A percentile compares a stretch with the other conserved stretches of the same genome.
phyloP scores from a whole-genome alignment of 805 yeast genomes.

The Saturnispora ahearnii region DNA sequence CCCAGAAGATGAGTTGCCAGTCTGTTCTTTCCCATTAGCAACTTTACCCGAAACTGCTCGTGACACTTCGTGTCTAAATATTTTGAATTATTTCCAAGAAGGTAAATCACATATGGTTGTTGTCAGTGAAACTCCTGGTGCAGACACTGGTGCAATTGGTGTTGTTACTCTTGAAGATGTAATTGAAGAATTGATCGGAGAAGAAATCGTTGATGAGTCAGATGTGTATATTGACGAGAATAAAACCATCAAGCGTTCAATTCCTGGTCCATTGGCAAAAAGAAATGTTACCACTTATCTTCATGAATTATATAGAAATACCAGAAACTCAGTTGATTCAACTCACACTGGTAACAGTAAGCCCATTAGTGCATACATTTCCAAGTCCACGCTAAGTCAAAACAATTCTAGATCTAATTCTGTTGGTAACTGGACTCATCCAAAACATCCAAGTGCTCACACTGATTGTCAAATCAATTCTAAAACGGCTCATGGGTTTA shows the following conservation, averaged over 20 bases:
- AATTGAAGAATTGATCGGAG: constrained; percentile 96
- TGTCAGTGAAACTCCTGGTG: constrained; percentile 81
- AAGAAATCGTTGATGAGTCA: constrained; percentile 92
- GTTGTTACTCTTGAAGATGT: constrained; percentile 93
- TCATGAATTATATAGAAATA: constrained; percentile 42
- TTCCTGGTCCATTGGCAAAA: constrained; percentile 68
- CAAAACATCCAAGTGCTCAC: neutral
- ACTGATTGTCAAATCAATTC: constrained; percentile 14
- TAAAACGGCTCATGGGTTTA: constrained; percentile 28
- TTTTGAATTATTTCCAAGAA: constrained; percentile 92
- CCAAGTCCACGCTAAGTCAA: constrained; percentile 2
- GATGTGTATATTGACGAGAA: constrained; percentile 91
- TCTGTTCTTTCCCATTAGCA: constrained; percentile 88
- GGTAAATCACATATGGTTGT: constrained; percentile 97
- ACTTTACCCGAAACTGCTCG: constrained; percentile 91
- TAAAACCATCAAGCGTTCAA: constrained; percentile 69
- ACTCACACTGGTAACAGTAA: neutral
- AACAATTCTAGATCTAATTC: constrained; percentile 3
- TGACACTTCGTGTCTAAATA: constrained; percentile 87
- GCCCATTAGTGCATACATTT: constrained; percentile 7
- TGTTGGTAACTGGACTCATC: neutral
- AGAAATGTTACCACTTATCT: constrained; percentile 60
- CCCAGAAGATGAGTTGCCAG: constrained; percentile 91
- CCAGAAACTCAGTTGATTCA: constrained; percentile 10
- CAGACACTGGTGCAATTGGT: constrained; percentile 71